These are phyloP conservation scores for Diplocarpon rosae DNA, from an alignment of 2,329 filamentous ascomycete species.

Conservation along the genomic window DNA sequence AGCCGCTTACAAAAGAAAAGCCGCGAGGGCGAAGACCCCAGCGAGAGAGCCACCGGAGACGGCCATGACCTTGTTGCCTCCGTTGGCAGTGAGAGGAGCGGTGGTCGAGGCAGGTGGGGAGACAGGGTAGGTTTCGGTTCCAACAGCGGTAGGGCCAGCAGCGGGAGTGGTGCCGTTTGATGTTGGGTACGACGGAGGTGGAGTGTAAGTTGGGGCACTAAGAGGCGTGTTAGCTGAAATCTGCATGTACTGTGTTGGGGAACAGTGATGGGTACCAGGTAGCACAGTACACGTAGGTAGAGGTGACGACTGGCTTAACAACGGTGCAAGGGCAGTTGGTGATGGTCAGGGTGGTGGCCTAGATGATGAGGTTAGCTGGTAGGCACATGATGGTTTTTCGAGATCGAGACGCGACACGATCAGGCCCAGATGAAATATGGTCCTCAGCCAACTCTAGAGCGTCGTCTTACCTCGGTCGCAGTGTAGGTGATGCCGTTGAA, in stretches of 20 bases:
- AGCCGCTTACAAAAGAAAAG: conserved; percentile 30
- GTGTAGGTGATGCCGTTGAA: conserved; percentile 38
- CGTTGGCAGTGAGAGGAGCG: conserved; percentile 36
- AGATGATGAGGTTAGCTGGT: not conserved
- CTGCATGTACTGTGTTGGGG: conserved; percentile 9
- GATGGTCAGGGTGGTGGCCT: conserved; percentile 22
- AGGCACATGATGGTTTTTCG: not conserved
- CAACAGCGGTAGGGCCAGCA: conserved; percentile 14
- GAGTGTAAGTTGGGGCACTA: conserved; percentile 11
- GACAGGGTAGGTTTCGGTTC: conserved; percentile 15
- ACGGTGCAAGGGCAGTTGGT: conserved; percentile 25
- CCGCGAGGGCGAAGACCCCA: conserved; percentile 48
- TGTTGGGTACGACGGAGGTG: conserved; percentile 15
- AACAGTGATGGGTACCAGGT: conserved; percentile 35
- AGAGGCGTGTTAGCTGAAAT: conserved; percentile 12
- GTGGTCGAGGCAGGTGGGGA: conserved; percentile 22
- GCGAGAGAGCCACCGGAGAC: conserved; percentile 49
- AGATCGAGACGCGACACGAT: too few species aligned
- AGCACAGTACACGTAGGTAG: conserved; percentile 33
- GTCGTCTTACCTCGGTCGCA: conserved; percentile 34
- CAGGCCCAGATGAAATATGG: too few species aligned
- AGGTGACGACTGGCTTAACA: conserved; percentile 22
- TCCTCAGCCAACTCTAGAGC: not conserved
- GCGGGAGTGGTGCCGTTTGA: conserved; percentile 22
- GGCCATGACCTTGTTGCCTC: conserved; percentile 44